These are phyloP conservation scores for Microthlaspi erraticum DNA, from an alignment of 345 rosid genomes.

Conservation along the genomic window DNA sequence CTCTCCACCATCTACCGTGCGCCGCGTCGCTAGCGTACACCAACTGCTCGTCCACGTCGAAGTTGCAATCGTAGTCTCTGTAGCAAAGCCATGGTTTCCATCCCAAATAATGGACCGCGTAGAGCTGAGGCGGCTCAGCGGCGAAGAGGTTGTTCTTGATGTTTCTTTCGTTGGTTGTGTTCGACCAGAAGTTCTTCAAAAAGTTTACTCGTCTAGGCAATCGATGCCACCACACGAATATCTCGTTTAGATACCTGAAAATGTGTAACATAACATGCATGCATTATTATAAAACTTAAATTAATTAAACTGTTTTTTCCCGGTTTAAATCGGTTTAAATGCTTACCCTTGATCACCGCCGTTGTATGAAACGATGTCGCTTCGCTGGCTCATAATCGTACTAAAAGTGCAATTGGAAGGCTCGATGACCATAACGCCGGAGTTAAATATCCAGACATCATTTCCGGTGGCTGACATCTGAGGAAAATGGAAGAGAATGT, in stretches of 20 bases:
- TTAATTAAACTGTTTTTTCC: no score
- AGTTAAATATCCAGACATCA: slow-evolving; percentile 84
- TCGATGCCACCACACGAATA: slow-evolving; percentile 94
- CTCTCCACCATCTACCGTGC: slow-evolving; percentile 81
- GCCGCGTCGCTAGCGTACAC: slow-evolving; percentile 96
- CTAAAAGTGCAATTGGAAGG: slow-evolving; percentile 92
- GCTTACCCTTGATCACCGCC: slow-evolving; percentile 89
- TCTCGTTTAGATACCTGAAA: slow-evolving; percentile 66
- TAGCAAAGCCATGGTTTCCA: slow-evolving; percentile 92
- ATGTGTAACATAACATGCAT: neutral
- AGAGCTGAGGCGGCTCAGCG: slow-evolving; percentile 77
- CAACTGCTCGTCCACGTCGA: slow-evolving; percentile 56
- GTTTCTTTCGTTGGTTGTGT: slow-evolving; percentile 66
- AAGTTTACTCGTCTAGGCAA: slow-evolving; percentile 80
- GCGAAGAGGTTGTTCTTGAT: slow-evolving; percentile 75
- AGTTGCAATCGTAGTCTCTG: slow-evolving; percentile 94
- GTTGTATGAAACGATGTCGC: slow-evolving; percentile 80
- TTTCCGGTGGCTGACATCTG: slow-evolving; percentile 91
- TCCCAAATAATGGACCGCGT: slow-evolving; percentile 82
- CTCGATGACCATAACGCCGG: slow-evolving; percentile 94
- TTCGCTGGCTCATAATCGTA: slow-evolving; percentile 61
- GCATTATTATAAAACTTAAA: no score
- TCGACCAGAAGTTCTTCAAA: slow-evolving; percentile 90
- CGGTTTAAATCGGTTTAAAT: neutral
- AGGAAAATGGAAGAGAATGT: slow-evolving; percentile 79